A percentile compares a stretch with the other conserved stretches of the same genome.
phyloP scores from a whole-genome alignment of 2,329 filamentous ascomycete genomes.

The Aureobasidium sp. region DNA sequence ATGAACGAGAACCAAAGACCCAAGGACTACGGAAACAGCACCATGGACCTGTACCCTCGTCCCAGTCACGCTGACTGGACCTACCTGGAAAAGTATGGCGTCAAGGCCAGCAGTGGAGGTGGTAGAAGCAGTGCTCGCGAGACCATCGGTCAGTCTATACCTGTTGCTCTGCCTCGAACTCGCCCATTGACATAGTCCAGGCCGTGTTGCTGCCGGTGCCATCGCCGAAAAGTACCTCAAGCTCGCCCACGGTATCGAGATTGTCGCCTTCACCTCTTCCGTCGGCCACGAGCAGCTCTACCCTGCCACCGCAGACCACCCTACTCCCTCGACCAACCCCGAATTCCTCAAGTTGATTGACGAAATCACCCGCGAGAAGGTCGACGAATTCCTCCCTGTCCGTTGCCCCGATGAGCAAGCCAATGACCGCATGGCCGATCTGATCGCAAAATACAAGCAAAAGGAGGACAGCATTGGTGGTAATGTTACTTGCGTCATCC shows the following conservation, averaged over 20 bases:
- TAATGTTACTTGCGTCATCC: conserved; percentile 88
- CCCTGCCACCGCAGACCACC: conserved; percentile 60
- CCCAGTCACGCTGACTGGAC: conserved; percentile 95
- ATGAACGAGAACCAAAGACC: conserved; percentile 90
- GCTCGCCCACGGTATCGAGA: conserved; percentile 76
- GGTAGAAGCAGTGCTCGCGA: conserved; percentile 88
- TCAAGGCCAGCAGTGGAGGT: conserved; percentile 84
- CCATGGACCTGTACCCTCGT: conserved; percentile 85
- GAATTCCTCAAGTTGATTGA: conserved; percentile 69
- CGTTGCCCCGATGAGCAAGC: conserved; percentile 69
- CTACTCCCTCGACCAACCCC: conserved; percentile 66
- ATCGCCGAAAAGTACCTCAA: conserved; percentile 89
- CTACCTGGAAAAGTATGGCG: conserved; percentile 93
- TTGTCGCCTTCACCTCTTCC: conserved; percentile 81
- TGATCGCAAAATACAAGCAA: conserved; percentile 72
- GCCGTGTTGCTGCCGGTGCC: conserved; percentile 80
- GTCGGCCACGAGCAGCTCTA: conserved; percentile 76
- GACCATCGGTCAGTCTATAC: conserved; percentile 61
- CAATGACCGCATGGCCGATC: conserved; percentile 64
- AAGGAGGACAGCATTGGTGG: conserved; percentile 84
- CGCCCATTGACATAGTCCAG: conserved; percentile 29
- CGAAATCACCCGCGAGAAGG: conserved; percentile 63
- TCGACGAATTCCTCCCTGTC: conserved; percentile 79
- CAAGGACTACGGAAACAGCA: conserved; percentile 81
- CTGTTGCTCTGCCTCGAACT: too few relatives aligned